Percentiles rank a stretch among this genome's conserved stretches.
Evolutionary conservation across 169 alveolate genomes (phyloP).

Genomic region (Sarcocystis neurona): DNA sequence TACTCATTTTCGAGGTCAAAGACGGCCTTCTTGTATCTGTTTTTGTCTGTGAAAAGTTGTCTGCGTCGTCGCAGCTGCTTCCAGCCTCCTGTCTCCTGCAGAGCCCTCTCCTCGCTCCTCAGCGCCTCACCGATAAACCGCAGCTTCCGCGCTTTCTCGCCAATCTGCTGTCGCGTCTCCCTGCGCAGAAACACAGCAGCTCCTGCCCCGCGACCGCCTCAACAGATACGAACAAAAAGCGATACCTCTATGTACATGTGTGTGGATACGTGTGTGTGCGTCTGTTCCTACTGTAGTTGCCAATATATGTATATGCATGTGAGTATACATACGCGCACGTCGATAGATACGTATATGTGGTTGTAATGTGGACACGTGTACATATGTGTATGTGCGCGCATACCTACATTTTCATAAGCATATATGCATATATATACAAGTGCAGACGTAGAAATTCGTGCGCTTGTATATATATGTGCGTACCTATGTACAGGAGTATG

Average conservation of each 20-base stretch:
- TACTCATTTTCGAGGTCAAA: slow-evolving; percentile 25
- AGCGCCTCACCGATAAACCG: slow-evolving; percentile 16
- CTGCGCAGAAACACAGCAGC: neutral
- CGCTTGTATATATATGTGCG: no score
- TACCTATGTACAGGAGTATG: no score
- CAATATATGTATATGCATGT: neutral
- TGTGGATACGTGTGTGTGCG: neutral
- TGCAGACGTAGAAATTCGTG: no score
- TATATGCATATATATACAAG: no score
- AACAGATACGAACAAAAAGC: neutral
- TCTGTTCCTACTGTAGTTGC: neutral
- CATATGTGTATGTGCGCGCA: no score
- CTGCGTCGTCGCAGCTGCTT: neutral
- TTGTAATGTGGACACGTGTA: no score
- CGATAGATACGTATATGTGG: neutral
- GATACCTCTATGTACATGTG: neutral
- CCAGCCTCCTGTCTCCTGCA: neutral
- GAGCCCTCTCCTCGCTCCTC: neutral
- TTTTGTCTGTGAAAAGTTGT: neutral
- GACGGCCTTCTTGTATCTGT: slow-evolving; percentile 33
- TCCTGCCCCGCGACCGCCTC: neutral
- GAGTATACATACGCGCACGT: neutral
- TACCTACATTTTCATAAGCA: no score
- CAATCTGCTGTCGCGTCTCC: slow-evolving; percentile 40
- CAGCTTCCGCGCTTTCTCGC: slow-evolving; percentile 52